Conservation (phyloP, 73 alveolate genomes). For the Stentor coeruleus region DNA sequence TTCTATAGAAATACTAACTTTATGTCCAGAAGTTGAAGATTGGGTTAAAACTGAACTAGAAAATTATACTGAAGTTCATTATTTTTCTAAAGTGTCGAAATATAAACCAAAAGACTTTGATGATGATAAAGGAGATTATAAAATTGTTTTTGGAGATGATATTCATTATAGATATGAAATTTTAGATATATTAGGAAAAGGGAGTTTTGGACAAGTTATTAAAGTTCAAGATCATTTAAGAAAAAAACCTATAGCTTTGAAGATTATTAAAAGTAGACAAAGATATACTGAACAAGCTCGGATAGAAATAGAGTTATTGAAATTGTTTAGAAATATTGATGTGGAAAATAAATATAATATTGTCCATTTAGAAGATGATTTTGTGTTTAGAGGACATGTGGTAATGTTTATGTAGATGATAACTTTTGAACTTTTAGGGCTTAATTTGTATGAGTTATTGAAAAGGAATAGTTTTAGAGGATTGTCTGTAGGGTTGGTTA, state of each 20-base stretch:
- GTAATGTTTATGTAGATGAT: too few relatives aligned
- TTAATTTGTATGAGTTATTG: neutral
- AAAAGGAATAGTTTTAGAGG: slow-evolving; percentile 34
- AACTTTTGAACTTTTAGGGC: neutral
- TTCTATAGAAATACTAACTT: neutral
- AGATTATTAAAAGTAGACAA: too few relatives aligned
- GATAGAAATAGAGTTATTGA: neutral
- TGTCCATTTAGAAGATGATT: too few relatives aligned
- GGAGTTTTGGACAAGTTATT: neutral
- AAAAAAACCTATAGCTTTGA: neutral
- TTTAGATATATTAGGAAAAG: neutral
- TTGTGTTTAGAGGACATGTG: neutral
- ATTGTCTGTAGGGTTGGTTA: slow-evolving; percentile 54
- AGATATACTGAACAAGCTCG: neutral
- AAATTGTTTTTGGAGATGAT: neutral
- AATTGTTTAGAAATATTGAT: neutral
- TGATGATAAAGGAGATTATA: neutral
- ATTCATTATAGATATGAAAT: neutral
- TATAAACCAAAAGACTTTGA: neutral
- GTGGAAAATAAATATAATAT: neutral
- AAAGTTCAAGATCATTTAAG: neutral
- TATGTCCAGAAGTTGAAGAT: neutral
- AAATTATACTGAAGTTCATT: too few relatives aligned
- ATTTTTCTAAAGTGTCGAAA: neutral
- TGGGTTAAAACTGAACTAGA: neutral